phyloP scores from a whole-genome alignment of 345 rosid genomes.

The Odontarrhena argentea region DNA sequence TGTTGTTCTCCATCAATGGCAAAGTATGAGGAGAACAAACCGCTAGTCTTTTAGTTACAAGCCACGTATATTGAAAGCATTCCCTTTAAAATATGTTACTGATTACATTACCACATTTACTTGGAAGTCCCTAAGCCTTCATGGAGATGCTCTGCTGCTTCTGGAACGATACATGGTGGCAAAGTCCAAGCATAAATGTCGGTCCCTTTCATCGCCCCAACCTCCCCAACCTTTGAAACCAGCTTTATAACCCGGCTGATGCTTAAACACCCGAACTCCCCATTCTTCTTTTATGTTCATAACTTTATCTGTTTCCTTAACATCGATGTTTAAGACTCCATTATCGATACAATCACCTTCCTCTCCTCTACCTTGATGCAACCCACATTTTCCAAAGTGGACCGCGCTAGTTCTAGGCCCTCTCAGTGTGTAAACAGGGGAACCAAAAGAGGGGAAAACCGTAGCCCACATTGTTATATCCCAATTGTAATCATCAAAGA shows the following conservation, averaged over 20 bases:
- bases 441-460: conserved; percentile 87
- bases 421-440: conserved; percentile 79
- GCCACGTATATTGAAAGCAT: not conserved
- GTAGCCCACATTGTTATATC: conserved; percentile 99
- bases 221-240: conserved; percentile 99
- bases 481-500: conserved; percentile 96
- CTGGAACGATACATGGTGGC: conserved; percentile 46
- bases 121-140: conserved; percentile 21
- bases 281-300: conserved; percentile 63
- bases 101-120: conserved; percentile 20
- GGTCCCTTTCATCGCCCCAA: conserved; percentile 94
- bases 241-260: conserved; percentile 92
- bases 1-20: no score
- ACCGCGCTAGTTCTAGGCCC: conserved; percentile 92
- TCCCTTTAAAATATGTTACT: not conserved
- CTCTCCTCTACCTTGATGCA: conserved; percentile 83
- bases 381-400: conserved; percentile 96
- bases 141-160: conserved; percentile 32
- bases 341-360: conserved; percentile 72
- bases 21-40: no score
- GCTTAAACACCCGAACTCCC: conserved; percentile 55
- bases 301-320: conserved; percentile 64
- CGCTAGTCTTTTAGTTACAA: not conserved
- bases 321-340: conserved; percentile 59
- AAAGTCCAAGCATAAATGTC: conserved; percentile 72